Conservation (phyloP, 1,284 basidiomycete genomes). For the Lentinus polychrous region DNA sequence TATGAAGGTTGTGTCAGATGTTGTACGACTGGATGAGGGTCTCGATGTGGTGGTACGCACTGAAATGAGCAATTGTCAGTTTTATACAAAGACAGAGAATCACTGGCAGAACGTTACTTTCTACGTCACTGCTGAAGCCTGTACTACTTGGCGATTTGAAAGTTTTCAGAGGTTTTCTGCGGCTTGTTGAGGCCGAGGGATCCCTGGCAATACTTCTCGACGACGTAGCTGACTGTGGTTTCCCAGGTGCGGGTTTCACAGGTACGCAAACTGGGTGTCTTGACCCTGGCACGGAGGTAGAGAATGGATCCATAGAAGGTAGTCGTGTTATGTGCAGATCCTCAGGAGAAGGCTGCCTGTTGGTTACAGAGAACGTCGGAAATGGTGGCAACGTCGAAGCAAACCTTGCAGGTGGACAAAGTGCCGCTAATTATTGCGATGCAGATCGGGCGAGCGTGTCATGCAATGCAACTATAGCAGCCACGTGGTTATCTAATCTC, state of each 20-base stretch:
- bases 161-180: conserved; percentile 26
- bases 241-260: conserved; percentile 7
- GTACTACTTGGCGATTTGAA: conserved; percentile 22
- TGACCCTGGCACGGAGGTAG: conserved; percentile 21
- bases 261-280: conserved; percentile 22
- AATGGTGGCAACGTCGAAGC: not conserved
- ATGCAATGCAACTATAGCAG: conserved; percentile 1
- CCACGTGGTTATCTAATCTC: conserved; percentile 21
- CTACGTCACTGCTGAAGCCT: no score
- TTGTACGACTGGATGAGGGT: conserved; percentile 2
- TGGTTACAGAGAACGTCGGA: not conserved
- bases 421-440: conserved; percentile 5
- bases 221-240: not conserved
- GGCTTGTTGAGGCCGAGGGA: conserved; percentile 15
- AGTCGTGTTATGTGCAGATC: not conserved
- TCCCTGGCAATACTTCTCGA: not conserved
- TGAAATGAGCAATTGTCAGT: no score
- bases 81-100: no score
- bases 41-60: not conserved
- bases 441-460: conserved; percentile 1
- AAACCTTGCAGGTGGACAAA: not conserved
- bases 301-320: conserved; percentile 14
- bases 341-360: not conserved
- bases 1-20: not conserved
- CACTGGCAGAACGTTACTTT: no score